Evolutionary conservation across 1,284 basidiomycete species (phyloP).

Genomic region (Butyriboletus appendiculatus): DNA sequence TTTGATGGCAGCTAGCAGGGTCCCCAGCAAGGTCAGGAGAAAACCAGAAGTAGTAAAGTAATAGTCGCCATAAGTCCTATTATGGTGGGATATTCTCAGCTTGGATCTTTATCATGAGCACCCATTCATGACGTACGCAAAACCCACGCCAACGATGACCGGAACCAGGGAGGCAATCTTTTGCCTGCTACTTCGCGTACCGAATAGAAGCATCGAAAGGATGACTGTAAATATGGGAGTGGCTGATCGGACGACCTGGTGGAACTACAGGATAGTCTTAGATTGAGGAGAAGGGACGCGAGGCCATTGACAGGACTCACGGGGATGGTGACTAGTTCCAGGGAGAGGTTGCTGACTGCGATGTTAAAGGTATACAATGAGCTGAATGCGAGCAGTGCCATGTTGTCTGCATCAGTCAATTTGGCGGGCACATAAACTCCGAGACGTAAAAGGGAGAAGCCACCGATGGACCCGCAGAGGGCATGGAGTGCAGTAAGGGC

Average conservation of each 20-base stretch:
- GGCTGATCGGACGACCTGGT: conserved; percentile 92
- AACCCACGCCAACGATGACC: conserved; percentile 87
- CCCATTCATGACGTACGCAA: conserved; percentile 69
- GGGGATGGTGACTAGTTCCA: conserved; percentile 88
- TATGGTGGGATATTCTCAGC: neutral
- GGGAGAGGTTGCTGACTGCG: conserved; percentile 86
- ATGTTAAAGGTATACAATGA: conserved; percentile 91
- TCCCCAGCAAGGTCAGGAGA: conserved; percentile 83
- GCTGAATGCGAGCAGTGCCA: conserved; percentile 78
- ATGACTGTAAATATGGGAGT: conserved; percentile 89
- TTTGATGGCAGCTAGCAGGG: conserved; percentile 87
- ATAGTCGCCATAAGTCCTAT: conserved; percentile 89
- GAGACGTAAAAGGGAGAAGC: conserved; percentile 61
- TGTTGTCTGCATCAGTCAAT: conserved; percentile 56
- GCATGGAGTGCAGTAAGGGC: conserved; percentile 86
- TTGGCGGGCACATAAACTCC: conserved; percentile 65
- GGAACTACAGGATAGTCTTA: conserved; percentile 59
- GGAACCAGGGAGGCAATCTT: conserved; percentile 81
- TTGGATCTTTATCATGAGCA: neutral
- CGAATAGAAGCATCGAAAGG: conserved; percentile 64
- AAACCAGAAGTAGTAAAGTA: conserved; percentile 84
- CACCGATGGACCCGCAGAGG: conserved; percentile 82
- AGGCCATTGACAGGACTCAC: conserved; percentile 47
- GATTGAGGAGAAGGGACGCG: neutral
- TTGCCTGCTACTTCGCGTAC: conserved; percentile 48